phyloP scores from a whole-genome alignment of 1,284 basidiomycete species.

The Ustilago vetiveriae region DNA sequence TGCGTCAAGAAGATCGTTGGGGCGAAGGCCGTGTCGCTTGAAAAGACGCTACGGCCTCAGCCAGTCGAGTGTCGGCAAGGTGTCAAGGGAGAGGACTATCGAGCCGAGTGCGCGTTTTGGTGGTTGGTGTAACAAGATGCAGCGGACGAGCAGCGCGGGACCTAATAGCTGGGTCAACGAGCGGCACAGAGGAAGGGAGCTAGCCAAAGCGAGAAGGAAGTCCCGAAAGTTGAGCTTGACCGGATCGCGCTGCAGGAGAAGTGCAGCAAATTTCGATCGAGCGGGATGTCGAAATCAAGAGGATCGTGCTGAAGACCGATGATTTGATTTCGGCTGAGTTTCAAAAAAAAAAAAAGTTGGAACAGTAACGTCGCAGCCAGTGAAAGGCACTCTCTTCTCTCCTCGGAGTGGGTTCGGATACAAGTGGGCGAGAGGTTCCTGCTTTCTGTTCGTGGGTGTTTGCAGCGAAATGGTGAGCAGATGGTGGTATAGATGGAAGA shows the following conservation, averaged over 20 bases:
- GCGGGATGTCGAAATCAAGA: background rate
- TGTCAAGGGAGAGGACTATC: background rate
- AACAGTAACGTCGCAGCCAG: background rate
- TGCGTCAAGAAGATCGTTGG: background rate
- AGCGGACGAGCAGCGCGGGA: background rate
- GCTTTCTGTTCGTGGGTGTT: too few species aligned
- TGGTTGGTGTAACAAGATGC: background rate
- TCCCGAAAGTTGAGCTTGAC: too few species aligned
- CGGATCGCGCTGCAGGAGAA: background rate
- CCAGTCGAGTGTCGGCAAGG: constrained; percentile 3
- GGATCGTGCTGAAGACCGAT: too few species aligned
- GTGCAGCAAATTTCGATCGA: background rate
- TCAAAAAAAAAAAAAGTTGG: too few species aligned
- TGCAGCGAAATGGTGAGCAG: too few species aligned
- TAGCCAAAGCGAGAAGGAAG: too few species aligned
- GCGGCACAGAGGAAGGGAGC: background rate
- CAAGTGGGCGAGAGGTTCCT: too few species aligned
- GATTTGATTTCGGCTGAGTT: constrained; percentile 14
- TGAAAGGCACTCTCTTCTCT: constrained; percentile 2
- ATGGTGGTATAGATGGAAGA: too few species aligned
- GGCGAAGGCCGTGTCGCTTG: constrained; percentile 3
- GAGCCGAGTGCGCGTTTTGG: background rate
- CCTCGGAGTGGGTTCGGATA: too few species aligned
- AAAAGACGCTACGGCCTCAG: constrained; percentile 15
- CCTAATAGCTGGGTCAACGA: background rate